phyloP scores from a whole-genome alignment of 2,329 filamentous ascomycete species.

The Aspergillus neotritici region DNA sequence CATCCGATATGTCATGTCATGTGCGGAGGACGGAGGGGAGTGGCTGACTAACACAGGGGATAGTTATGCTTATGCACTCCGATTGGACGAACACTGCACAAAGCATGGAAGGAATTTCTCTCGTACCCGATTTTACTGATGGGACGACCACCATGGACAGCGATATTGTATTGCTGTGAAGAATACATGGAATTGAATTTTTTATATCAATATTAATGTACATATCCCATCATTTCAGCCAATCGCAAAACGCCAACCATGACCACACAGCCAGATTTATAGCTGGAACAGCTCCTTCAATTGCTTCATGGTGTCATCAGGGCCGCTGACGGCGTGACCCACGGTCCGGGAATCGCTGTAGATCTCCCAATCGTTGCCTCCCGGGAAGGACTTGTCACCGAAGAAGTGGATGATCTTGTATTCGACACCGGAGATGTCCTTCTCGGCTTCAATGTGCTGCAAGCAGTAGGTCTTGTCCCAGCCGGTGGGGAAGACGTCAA shows the following conservation, averaged over 20 bases:
- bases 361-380: slow-evolving; percentile 96
- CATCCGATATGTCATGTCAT: too few species aligned
- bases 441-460: slow-evolving; percentile 76
- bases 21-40: not conserved
- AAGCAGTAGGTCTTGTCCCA: slow-evolving; percentile 99
- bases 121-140: too few species aligned
- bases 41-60: slow-evolving; percentile 5
- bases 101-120: too few species aligned
- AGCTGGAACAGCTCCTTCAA: slow-evolving; percentile 76
- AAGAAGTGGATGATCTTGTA: slow-evolving; percentile 96
- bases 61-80: not conserved
- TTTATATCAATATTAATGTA: too few species aligned
- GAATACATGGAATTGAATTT: not conserved
- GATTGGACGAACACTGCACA: too few species aligned
- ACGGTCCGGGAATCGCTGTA: slow-evolving; percentile 74
- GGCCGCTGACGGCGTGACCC: slow-evolving; percentile 75
- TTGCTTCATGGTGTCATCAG: slow-evolving; percentile 74
- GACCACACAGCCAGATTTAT: slow-evolving; percentile 27
- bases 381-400: slow-evolving; percentile 86
- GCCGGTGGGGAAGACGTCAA: slow-evolving; percentile 92
- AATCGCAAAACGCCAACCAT: not conserved
- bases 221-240: not conserved
- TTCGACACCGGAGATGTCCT: slow-evolving; percentile 55
- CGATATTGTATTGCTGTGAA: not conserved
- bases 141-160: too few species aligned